These are phyloP conservation scores for Larix kaempferi DNA, from an alignment of 75 land plant genomes.

Conservation along the genomic window DNA sequence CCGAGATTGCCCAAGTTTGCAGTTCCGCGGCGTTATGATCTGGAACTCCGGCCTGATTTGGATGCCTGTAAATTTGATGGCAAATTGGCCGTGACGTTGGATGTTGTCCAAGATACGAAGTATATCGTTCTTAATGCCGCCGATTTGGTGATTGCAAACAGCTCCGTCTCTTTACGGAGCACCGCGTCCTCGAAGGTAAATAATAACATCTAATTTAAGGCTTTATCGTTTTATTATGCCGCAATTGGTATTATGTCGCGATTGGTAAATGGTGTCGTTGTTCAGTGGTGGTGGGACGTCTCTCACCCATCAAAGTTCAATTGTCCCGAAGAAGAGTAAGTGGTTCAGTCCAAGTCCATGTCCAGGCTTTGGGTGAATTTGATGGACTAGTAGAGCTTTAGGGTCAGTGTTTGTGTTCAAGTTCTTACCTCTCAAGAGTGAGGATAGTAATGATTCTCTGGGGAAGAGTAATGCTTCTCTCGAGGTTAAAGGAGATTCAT, in stretches of 20 bases:
- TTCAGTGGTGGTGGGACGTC: not conserved
- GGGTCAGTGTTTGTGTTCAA: no score
- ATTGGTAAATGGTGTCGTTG: not conserved
- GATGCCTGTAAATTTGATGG: slow-evolving; percentile 72
- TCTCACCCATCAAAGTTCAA: not conserved
- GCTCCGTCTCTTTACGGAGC: not conserved
- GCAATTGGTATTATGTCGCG: not conserved
- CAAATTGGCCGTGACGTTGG: slow-evolving; percentile 49
- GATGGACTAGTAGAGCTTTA: not conserved
- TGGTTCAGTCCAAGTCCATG: not conserved
- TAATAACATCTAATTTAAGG: not conserved
- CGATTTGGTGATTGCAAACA: slow-evolving; percentile 36
- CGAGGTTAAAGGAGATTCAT: no score
- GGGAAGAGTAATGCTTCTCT: no score
- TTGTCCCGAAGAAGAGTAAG: not conserved
- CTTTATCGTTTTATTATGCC: not conserved
- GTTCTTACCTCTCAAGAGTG: no score
- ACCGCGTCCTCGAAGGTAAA: not conserved
- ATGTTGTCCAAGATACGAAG: slow-evolving; percentile 48
- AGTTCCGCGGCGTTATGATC: slow-evolving; percentile 71
- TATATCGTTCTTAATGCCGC: slow-evolving; percentile 79
- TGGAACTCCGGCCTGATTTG: slow-evolving; percentile 68
- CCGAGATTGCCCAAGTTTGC: slow-evolving; percentile 75
- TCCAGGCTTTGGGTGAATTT: not conserved
- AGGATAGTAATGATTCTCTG: no score